Evolutionary conservation across 2,329 filamentous ascomycete genomes (phyloP).

Genomic region (Phyllosticta citribraziliensis): DNA sequence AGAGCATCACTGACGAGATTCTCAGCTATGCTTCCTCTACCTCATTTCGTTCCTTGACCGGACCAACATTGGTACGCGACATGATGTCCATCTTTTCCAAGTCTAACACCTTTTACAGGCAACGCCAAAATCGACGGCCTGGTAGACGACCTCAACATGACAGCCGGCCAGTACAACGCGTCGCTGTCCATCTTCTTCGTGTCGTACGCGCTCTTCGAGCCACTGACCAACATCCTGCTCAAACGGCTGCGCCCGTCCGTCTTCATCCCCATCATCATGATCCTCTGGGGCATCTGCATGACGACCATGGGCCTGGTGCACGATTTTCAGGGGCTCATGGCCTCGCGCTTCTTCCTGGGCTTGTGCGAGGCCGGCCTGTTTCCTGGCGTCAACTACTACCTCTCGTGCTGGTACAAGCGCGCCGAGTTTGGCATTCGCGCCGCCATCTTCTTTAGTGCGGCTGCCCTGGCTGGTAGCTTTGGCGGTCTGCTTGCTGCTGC

Average conservation of each 20-base stretch:
- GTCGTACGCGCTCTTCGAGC: conserved; percentile 71
- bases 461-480: conserved; percentile 69
- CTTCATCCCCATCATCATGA: conserved; percentile 77
- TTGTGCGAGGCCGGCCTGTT: conserved; percentile 62
- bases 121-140: conserved; percentile 56
- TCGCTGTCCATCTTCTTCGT: conserved; percentile 79
- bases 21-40: conserved; percentile 57
- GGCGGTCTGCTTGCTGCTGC: conserved; percentile 64
- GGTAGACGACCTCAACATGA: conserved; percentile 51
- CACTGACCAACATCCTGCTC: conserved; percentile 68
- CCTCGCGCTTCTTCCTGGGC: conserved; percentile 52
- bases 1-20: not conserved
- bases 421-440: conserved; percentile 71
- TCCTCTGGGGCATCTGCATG: conserved; percentile 60
- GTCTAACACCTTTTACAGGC: conserved; percentile 31
- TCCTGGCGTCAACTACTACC: conserved; percentile 61
- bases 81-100: not conserved
- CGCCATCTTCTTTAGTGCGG: conserved; percentile 76
- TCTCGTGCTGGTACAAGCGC: conserved; percentile 76
- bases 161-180: conserved; percentile 58
- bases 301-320: conserved; percentile 52
- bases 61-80: conserved; percentile 52
- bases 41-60: conserved; percentile 60
- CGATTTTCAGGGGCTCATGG: conserved; percentile 16
- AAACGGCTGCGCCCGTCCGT: conserved; percentile 66